A percentile compares a stretch with the other conserved stretches of the same genome.
These are phyloP conservation scores for Teunomyces lycoperdinae DNA, from an alignment of 805 yeast species.

Conservation along the genomic window DNA sequence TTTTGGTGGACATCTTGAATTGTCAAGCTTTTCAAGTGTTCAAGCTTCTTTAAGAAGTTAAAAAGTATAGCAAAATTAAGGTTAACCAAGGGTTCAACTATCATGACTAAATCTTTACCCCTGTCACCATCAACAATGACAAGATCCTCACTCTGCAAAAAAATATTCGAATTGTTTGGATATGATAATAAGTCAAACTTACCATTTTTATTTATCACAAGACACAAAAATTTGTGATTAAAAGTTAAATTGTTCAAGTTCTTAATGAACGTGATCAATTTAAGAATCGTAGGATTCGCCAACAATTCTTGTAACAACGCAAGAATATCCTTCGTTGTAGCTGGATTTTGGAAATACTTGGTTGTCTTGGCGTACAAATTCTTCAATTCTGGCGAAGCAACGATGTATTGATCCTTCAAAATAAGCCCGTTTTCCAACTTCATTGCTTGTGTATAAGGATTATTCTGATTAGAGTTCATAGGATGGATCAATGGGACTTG, in stretches of 20 bases:
- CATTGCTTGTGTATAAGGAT: slow-evolving; percentile 15
- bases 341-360: slow-evolving; percentile 49
- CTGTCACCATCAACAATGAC: slow-evolving; percentile 82
- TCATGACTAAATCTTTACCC: slow-evolving; percentile 76
- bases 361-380: slow-evolving; percentile 45
- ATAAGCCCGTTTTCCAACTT: slow-evolving; percentile 63
- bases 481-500: slow-evolving; percentile 1
- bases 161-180: slow-evolving; percentile 61
- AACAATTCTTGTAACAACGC: slow-evolving; percentile 25
- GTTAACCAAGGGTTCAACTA: slow-evolving; percentile 61
- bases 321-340: slow-evolving; percentile 25
- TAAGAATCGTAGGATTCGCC: slow-evolving; percentile 23
- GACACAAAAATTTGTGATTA: slow-evolving; percentile 39
- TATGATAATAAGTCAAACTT: slow-evolving; percentile 68
- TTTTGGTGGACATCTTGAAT: slow-evolving; percentile 24
- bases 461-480: slow-evolving; percentile 1
- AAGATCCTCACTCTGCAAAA: slow-evolving; percentile 57
- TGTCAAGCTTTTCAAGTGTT: slow-evolving; percentile 56
- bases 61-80: slow-evolving; percentile 67
- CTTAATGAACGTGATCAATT: slow-evolving; percentile 36
- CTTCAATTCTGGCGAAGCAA: slow-evolving; percentile 58
- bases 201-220: slow-evolving; percentile 61
- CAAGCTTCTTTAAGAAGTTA: slow-evolving; percentile 70
- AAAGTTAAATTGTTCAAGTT: slow-evolving; percentile 41
- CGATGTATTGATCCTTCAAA: slow-evolving; percentile 52